Conservation (phyloP, 352 stramenopile species). For the Globisporangium iwayamae region DNA sequence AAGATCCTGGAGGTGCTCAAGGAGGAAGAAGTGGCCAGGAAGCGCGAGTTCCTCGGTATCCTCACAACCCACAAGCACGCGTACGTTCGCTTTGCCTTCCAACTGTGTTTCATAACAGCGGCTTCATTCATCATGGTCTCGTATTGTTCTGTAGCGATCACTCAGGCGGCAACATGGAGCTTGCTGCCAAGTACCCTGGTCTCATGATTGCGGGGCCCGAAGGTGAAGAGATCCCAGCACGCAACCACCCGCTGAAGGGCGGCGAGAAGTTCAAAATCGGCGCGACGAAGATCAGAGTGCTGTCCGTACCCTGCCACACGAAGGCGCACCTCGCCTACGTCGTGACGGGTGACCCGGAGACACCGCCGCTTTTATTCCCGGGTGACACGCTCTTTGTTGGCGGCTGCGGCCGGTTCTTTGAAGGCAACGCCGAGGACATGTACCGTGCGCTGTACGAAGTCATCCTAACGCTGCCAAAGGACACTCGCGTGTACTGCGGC, state of each 20-base stretch:
- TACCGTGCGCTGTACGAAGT: slow-evolving; percentile 86
- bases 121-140: neutral
- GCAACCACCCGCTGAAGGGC: slow-evolving; percentile 58
- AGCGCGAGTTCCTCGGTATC: slow-evolving; percentile 80
- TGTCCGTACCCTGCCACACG: slow-evolving; percentile 85
- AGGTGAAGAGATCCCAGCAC: slow-evolving; percentile 72
- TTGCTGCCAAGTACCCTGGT: slow-evolving; percentile 59
- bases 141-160: slow-evolving; percentile 51
- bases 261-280: slow-evolving; percentile 84
- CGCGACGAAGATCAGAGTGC: slow-evolving; percentile 61
- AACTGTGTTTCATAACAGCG: neutral
- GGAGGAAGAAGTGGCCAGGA: slow-evolving; percentile 60
- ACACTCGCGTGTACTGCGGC: slow-evolving; percentile 87
- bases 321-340: slow-evolving; percentile 83
- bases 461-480: slow-evolving; percentile 78
- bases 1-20: slow-evolving; percentile 63
- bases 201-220: slow-evolving; percentile 68
- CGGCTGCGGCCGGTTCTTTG: slow-evolving; percentile 85
- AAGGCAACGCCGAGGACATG: slow-evolving; percentile 88
- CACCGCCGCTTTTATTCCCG: slow-evolving; percentile 76
- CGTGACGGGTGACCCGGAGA: slow-evolving; percentile 73
- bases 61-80: slow-evolving; percentile 93
- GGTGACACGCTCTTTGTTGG: slow-evolving; percentile 88
- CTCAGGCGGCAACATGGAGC: slow-evolving; percentile 66
- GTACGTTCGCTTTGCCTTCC: slow-evolving; percentile 31